These are phyloP conservation scores for Hawksworthiomyces lignivorus DNA, from an alignment of 2,329 filamentous ascomycete species.

Conservation along the genomic window DNA sequence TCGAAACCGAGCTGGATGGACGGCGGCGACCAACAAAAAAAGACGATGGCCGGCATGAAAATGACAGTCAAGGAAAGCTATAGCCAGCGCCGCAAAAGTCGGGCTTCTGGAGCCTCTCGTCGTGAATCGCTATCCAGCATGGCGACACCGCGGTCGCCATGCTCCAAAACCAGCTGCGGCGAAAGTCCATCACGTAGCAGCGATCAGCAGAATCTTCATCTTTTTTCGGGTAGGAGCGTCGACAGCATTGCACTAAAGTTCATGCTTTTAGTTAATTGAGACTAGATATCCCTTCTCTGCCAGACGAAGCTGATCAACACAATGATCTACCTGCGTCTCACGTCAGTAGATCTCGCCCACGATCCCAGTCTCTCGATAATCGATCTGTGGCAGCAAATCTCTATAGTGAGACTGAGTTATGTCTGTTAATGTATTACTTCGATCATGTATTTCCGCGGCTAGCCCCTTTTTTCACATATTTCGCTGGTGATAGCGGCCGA, in stretches of 20 bases:
- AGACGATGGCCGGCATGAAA: slow-evolving; percentile 7
- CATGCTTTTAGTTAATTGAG: no score
- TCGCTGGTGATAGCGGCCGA: slow-evolving; percentile 8
- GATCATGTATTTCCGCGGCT: slow-evolving; percentile 10
- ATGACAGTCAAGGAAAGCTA: slow-evolving; percentile 10
- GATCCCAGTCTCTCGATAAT: not conserved
- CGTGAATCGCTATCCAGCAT: not conserved
- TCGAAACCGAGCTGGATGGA: slow-evolving; percentile 10
- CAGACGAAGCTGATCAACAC: no score
- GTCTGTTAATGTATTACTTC: slow-evolving; percentile 10
- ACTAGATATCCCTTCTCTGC: no score
- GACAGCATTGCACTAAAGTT: no score
- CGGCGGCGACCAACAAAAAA: slow-evolving; percentile 2
- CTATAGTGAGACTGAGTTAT: slow-evolving; percentile 9
- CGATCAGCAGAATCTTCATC: no score
- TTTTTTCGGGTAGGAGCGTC: no score
- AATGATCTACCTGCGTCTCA: no score
- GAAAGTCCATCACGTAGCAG: no score
- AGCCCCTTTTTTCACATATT: slow-evolving; percentile 6
- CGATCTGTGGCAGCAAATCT: not conserved
- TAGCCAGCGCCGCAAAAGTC: slow-evolving; percentile 6
- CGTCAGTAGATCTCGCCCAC: no score
- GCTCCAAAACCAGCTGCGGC: no score
- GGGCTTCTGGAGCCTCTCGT: not conserved
- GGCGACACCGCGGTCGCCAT: not conserved